Evolutionary conservation across 2,329 filamentous ascomycete species (phyloP), one percentile per base, ranked within the genome.

Genomic region (Trichoderma cornu-damae): DNA sequence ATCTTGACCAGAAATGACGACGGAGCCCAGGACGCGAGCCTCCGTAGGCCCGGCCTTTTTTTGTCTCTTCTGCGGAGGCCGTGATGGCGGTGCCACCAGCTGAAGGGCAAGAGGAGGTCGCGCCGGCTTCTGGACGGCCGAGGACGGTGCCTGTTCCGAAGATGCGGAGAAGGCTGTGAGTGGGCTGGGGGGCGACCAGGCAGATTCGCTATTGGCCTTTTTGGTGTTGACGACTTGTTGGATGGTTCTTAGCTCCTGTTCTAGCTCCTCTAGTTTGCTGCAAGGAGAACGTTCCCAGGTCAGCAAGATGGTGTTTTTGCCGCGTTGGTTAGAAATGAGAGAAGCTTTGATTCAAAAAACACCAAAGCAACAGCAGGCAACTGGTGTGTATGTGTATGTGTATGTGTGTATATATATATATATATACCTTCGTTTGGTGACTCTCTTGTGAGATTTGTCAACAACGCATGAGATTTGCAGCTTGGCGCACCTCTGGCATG

Each of bases 181-280:
- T 4, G 69, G 65, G 47, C 66, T 67, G 9, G 70, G 61, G 8
- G 69, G 66, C 32, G 67, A 66, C 66, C 66, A 68, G 24, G 62
- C 47, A 11, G 62, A 20, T 2, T 66, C 65, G 30, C 58, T 53
- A 4, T 62, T 61, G 51, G 38, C 8, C 12, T 43, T 44, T 34
- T 52, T 58, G 32, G 40, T 52, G 42, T 71, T 67, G 40, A 83
- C 79, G 43, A 74, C 77, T 61, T 81, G 73, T 62, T 80, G 81
- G 63, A 82, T 81, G 64, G 70, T 78, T 61, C 73, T 75, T n/a
- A 82, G 74, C 64, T 82, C 79, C 59, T 79, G 76, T 50, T 78
- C 79, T 4, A 82, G 70, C 60, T 79, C 76, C 61, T 83, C 80
- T 3, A 83, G 70, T 64, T 83, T 82, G 63, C 80, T 82, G 46